Evolutionary conservation across 2,329 filamentous ascomycete genomes (phyloP).

Genomic region (Zymoseptoria crescenta): DNA sequence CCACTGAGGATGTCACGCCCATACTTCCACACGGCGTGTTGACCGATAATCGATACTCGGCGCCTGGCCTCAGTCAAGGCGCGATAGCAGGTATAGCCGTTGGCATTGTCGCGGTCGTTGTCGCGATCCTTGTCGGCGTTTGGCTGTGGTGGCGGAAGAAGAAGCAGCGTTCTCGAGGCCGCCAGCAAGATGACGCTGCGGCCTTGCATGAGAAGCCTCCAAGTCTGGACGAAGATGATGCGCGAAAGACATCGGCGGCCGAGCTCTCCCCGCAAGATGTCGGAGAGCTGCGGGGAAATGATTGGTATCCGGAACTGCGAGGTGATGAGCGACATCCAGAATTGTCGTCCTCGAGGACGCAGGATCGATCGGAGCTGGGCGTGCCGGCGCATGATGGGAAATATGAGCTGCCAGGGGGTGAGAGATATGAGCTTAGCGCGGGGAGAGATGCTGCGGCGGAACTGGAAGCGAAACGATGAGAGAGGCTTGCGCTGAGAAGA

Average conservation of each 20-base stretch:
- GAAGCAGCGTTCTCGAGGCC: not conserved
- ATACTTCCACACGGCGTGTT: not conserved
- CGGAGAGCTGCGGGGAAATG: not conserved
- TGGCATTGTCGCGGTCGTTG: not conserved
- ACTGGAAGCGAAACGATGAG: not conserved
- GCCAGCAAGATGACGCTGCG: not conserved
- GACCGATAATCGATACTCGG: not conserved
- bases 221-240: not conserved
- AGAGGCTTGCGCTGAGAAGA: not conserved
- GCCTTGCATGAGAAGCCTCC: not conserved
- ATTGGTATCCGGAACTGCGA: not conserved
- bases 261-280: not conserved
- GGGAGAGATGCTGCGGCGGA: not conserved
- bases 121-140: not conserved
- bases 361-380: not conserved
- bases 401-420: not conserved
- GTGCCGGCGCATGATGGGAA: not conserved
- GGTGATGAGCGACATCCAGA: not conserved
- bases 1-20: slow-evolving; percentile 2
- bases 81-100: slow-evolving; percentile 14
- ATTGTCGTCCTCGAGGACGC: not conserved
- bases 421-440: not conserved
- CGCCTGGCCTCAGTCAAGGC: slow-evolving; percentile 4
- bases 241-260: not conserved
- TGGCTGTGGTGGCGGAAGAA: not conserved